These are phyloP conservation scores for Achaetomium macrosporum DNA, from an alignment of 2,329 filamentous ascomycete species.

Conservation along the genomic window DNA sequence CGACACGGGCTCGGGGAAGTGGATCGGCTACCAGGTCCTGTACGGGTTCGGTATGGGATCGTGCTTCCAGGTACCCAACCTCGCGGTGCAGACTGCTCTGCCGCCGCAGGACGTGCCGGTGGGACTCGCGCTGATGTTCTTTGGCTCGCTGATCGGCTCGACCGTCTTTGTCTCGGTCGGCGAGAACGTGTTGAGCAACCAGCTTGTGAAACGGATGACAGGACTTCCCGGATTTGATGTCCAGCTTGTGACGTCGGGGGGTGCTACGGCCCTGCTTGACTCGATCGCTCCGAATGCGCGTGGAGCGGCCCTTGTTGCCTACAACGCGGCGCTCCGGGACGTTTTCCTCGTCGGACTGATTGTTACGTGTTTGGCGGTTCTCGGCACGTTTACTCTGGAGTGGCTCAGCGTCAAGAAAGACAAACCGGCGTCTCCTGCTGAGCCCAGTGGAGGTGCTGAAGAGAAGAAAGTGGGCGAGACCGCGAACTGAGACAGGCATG, in stretches of 20 bases:
- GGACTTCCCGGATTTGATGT: conserved; percentile 9
- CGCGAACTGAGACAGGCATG: too few species aligned
- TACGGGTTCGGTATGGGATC: conserved; percentile 34
- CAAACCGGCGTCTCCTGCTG: background rate
- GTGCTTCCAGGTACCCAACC: conserved; percentile 33
- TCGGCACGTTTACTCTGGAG: conserved; percentile 11
- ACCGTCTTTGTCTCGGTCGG: conserved; percentile 40
- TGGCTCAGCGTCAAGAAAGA: conserved; percentile 16
- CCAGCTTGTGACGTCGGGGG: conserved; percentile 1
- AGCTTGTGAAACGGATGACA: conserved; percentile 20
- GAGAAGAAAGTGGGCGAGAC: background rate
- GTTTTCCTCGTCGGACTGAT: conserved; percentile 14
- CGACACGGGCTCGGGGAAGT: conserved; percentile 27
- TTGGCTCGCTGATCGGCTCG: conserved; percentile 36
- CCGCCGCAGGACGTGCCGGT: conserved; percentile 34
- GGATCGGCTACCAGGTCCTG: conserved; percentile 33
- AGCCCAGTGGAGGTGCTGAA: background rate
- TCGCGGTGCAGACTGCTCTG: conserved; percentile 35
- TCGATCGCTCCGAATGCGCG: conserved; percentile 2
- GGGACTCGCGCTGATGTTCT: conserved; percentile 36
- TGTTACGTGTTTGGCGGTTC: conserved; percentile 5
- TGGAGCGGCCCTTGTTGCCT: background rate
- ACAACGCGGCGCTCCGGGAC: conserved; percentile 14
- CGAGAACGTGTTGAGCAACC: conserved; percentile 35
- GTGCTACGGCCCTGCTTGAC: conserved; percentile 9